phyloP scores from a whole-genome alignment of 768 basidiomycete genomes.

The Tylopilus subfusipes region DNA sequence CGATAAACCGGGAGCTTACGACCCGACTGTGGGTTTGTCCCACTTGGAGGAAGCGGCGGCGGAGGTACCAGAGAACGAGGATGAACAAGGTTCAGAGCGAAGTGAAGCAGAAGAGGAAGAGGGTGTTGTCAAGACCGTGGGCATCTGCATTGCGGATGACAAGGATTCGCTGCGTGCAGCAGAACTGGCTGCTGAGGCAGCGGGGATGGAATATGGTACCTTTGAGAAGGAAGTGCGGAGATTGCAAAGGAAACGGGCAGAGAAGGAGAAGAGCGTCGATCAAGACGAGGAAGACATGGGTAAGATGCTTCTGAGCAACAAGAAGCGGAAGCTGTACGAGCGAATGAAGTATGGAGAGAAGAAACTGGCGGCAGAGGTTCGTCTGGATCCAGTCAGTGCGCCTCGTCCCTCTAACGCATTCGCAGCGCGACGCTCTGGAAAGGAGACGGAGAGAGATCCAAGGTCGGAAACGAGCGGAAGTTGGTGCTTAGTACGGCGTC shows the following conservation, averaged over 20 bases:
- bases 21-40: conserved; percentile 46
- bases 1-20: conserved; percentile 72
- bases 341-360: conserved; percentile 86
- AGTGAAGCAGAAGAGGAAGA: conserved; percentile 24
- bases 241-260: conserved; percentile 41
- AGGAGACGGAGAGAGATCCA: conserved; percentile 53
- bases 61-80: conserved; percentile 29
- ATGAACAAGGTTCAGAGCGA: conserved; percentile 22
- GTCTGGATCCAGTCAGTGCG: conserved; percentile 23
- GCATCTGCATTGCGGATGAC: conserved; percentile 44
- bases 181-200: conserved; percentile 89
- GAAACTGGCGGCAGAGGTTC: conserved; percentile 75
- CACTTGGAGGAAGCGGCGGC: conserved; percentile 20
- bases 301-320: conserved; percentile 98
- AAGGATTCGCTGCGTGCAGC: conserved; percentile 73
- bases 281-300: conserved; percentile 76
- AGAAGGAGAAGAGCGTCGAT: conserved; percentile 36
- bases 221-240: conserved; percentile 78
- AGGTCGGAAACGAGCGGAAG: conserved; percentile 29
- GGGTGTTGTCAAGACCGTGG: conserved; percentile 28
- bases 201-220: conserved; percentile 72
- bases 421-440: conserved; percentile 60
- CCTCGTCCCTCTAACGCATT: conserved; percentile 9
- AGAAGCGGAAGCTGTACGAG: conserved; percentile 89
- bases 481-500: neutral